phyloP scores from a whole-genome alignment of 148 eudicot species.

The Rhododendron molle region DNA sequence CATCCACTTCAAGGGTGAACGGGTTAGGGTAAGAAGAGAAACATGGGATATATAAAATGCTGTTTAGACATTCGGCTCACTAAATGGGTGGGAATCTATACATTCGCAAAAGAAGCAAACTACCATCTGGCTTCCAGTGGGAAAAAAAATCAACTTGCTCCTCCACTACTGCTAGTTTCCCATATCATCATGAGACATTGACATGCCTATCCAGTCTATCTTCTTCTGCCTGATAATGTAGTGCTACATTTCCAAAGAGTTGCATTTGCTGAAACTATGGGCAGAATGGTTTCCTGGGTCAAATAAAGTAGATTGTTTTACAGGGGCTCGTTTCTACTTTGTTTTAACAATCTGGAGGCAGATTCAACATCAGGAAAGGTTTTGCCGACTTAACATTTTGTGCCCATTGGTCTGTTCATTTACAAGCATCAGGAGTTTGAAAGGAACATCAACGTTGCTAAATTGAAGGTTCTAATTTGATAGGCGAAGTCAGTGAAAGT shows the following conservation, averaged over 20 bases:
- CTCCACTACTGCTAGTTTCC: neutral
- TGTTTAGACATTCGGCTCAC: neutral
- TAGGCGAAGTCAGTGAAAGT: neutral
- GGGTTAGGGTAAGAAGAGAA: constrained; percentile 47
- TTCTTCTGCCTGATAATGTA: neutral
- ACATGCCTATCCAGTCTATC: neutral
- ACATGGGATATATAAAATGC: constrained; percentile 15
- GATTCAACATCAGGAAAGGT: neutral
- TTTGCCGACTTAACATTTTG: neutral
- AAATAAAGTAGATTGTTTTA: neutral
- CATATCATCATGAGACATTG: neutral
- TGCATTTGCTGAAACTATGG: neutral
- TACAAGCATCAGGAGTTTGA: constrained; percentile 3
- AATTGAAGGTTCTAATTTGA: neutral
- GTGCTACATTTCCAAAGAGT: neutral
- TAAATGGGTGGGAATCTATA: neutral
- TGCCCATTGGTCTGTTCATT: neutral
- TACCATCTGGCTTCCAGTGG: neutral
- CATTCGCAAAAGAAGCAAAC: neutral
- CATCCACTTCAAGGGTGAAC: constrained; percentile 73
- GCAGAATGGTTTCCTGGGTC: neutral
- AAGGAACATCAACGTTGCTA: neutral
- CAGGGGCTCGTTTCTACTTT: neutral
- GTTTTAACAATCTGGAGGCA: neutral
- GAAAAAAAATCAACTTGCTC: neutral